A percentile compares a stretch with the other conserved stretches of the same genome.
Evolutionary conservation across 768 basidiomycete species (phyloP).

Genomic region (Mycena floridula): DNA sequence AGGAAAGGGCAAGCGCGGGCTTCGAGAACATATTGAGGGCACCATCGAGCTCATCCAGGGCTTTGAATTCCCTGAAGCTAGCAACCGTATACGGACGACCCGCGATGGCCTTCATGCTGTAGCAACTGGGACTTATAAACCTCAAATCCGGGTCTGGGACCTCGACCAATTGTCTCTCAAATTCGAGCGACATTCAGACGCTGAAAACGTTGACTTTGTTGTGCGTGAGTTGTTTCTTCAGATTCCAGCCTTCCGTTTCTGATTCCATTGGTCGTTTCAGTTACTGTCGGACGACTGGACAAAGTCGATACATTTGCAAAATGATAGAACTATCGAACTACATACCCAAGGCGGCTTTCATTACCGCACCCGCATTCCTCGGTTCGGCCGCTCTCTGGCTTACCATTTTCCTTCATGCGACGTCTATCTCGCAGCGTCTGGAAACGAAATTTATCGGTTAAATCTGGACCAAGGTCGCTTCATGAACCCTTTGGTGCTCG

Average conservation of each 20-base stretch:
- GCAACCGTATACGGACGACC: conserved; percentile 86
- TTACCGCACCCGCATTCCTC: conserved; percentile 90
- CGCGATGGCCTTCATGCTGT: conserved; percentile 89
- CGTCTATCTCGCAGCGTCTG: conserved; percentile 77
- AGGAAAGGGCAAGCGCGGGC: conserved; percentile 59
- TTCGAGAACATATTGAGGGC: conserved; percentile 73
- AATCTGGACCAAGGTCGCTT: conserved; percentile 96
- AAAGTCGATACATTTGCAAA: conserved; percentile 94
- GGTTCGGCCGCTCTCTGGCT: conserved; percentile 85
- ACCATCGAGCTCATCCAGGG: conserved; percentile 90
- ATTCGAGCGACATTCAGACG: conserved; percentile 93
- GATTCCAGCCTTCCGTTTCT: conserved; percentile 1
- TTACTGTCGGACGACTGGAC: conserved; percentile 98
- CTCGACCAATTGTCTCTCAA: conserved; percentile 87
- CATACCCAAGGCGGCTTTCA: conserved; percentile 94
- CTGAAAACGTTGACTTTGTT: conserved; percentile 97
- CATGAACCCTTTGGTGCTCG: conserved; percentile 70
- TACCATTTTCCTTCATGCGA: conserved; percentile 96
- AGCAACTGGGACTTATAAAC: conserved; percentile 97
- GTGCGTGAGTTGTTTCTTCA: conserved; percentile 56
- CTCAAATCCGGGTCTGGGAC: conserved; percentile 95
- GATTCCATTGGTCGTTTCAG: conserved; percentile 31
- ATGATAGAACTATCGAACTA: conserved; percentile 88
- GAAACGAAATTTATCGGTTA: conserved; percentile 85
- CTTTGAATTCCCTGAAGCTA: conserved; percentile 96